phyloP scores from a whole-genome alignment of 148 eudicot species.

The Persicaria tinctoria region DNA sequence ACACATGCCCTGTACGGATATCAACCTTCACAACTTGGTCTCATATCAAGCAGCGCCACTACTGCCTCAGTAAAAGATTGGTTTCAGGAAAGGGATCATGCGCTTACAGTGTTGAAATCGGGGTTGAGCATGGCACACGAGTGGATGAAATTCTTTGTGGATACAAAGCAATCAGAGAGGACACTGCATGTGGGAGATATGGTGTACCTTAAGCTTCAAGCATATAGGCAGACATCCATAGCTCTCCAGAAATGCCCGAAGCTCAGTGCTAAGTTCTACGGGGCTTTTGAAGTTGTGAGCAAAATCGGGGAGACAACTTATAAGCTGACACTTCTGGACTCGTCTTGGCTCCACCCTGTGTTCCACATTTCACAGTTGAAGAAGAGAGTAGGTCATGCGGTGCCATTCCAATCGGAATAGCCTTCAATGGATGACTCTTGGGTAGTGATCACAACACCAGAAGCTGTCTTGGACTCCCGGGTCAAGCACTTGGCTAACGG shows the following conservation, averaged over 20 bases:
- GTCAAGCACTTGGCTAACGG: too few relatives aligned
- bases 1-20: too few relatives aligned
- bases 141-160: not conserved
- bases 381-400: not conserved
- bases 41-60: too few relatives aligned
- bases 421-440: too few relatives aligned
- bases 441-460: too few relatives aligned
- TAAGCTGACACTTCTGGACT: not conserved
- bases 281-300: not conserved
- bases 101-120: not conserved
- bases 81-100: not conserved
- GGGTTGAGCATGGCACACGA: not conserved
- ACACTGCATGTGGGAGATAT: not conserved
- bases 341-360: not conserved
- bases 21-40: too few relatives aligned
- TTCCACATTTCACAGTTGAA: not conserved
- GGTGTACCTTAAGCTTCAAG: not conserved
- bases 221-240: not conserved
- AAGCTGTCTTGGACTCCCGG: too few relatives aligned
- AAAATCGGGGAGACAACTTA: not conserved
- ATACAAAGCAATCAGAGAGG: not conserved
- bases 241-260: not conserved
- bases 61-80: too few relatives aligned
- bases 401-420: too few relatives aligned
- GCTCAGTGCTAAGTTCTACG: not conserved